A percentile compares a stretch with the other conserved stretches of the same genome.
phyloP scores from a whole-genome alignment of 495 filamentous ascomycete species.

The Aspergillus indologenus region DNA sequence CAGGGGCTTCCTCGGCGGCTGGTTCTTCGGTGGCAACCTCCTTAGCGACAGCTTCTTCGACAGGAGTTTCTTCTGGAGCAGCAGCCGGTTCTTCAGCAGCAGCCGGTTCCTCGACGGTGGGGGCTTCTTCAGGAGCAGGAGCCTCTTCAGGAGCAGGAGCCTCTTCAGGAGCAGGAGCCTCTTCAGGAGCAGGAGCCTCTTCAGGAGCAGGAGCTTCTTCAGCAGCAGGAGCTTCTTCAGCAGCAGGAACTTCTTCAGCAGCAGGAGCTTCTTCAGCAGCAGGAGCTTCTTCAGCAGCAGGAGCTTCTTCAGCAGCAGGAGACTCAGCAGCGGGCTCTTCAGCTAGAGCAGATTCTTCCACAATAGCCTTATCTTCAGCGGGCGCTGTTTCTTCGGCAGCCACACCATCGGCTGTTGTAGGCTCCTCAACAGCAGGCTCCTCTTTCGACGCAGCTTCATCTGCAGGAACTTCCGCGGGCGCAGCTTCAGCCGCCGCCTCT shows the following conservation, averaged over 20 bases:
- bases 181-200: conserved; percentile 10
- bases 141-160: conserved; percentile 6
- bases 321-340: no score
- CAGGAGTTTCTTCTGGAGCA: conserved; percentile 5
- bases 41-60: no score
- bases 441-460: conserved; percentile 12
- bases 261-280: conserved; percentile 13
- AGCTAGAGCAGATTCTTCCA: no score
- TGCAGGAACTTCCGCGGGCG: conserved; percentile 3
- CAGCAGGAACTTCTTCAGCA: conserved; percentile 2
- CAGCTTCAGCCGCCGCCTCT: not conserved
- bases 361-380: no score
- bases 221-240: conserved; percentile 4
- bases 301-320: no score
- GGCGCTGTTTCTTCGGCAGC: no score
- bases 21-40: no score
- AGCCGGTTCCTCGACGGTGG: conserved; percentile 15
- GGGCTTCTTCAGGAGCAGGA: not conserved
- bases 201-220: conserved; percentile 16
- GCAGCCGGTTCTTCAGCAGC: conserved; percentile 4
- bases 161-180: conserved; percentile 6
- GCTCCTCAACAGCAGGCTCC: not conserved
- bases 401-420: not conserved
- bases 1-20: no score
- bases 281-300: conserved; percentile 12